Percentiles rank a stretch among this genome's conserved stretches.
These are phyloP conservation scores for Gossypium rotundifolium DNA, from an alignment of 345 rosid species.

Conservation along the genomic window DNA sequence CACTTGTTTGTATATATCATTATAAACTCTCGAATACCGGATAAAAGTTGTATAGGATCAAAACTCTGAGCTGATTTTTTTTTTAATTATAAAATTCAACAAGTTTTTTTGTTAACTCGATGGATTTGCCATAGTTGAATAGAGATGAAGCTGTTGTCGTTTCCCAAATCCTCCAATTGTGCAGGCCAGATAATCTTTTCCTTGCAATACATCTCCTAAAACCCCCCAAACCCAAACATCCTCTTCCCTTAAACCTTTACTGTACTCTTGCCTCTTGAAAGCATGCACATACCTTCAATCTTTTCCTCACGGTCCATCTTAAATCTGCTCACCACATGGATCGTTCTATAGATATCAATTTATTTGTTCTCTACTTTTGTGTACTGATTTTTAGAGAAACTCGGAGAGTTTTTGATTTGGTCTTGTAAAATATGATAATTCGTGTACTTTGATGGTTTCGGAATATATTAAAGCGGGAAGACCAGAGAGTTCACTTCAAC, in stretches of 20 bases:
- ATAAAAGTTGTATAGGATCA: too few relatives aligned
- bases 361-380: constrained; percentile 62
- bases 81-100: too few relatives aligned
- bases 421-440: constrained; percentile 54
- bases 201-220: constrained; percentile 58
- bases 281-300: constrained; percentile 51
- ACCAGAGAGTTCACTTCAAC: constrained; percentile 40
- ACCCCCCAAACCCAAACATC: background rate
- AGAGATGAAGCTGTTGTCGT: too few relatives aligned
- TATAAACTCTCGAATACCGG: too few relatives aligned
- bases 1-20: too few relatives aligned
- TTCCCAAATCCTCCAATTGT: constrained; percentile 38
- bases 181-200: constrained; percentile 45
- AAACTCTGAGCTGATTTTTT: too few relatives aligned
- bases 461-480: constrained; percentile 48
- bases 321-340: constrained; percentile 71
- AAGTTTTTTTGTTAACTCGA: too few relatives aligned
- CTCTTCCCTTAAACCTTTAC: constrained; percentile 38
- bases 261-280: constrained; percentile 67
- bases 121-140: too few relatives aligned
- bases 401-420: constrained; percentile 54
- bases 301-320: constrained; percentile 59
- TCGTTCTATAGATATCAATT: constrained; percentile 67
- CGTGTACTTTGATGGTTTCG: constrained; percentile 83
- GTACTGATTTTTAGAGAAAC: constrained; percentile 50